Conservation (phyloP, 2,329 filamentous ascomycete species). For the Monosporascus sp. region DNA sequence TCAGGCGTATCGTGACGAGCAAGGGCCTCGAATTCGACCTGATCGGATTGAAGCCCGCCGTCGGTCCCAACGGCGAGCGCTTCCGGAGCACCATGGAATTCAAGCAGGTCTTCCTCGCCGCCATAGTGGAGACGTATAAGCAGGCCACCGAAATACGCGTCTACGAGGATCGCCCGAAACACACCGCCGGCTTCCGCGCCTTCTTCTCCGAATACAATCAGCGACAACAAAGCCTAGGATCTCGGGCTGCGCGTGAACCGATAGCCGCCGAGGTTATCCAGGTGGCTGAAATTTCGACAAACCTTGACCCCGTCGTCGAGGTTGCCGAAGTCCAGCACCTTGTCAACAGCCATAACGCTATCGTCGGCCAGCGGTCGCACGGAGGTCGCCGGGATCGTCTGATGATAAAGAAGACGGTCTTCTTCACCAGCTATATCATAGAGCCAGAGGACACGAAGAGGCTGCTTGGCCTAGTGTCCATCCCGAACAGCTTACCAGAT, state of each 20-base stretch:
- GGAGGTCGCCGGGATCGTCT: conserved; percentile 41
- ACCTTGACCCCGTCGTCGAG: conserved; percentile 27
- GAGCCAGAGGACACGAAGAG: conserved; percentile 64
- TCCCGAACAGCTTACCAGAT: conserved; percentile 56
- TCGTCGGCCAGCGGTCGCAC: conserved; percentile 37
- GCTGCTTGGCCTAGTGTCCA: conserved; percentile 63
- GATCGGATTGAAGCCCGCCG: conserved; percentile 78
- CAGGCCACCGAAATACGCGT: conserved; percentile 76
- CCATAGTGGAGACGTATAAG: conserved; percentile 80
- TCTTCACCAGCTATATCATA: conserved; percentile 91
- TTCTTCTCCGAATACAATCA: conserved; percentile 78
- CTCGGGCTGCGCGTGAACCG: conserved; percentile 52
- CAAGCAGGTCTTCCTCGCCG: conserved; percentile 79
- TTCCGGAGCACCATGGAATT: conserved; percentile 85
- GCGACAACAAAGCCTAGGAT: conserved; percentile 40
- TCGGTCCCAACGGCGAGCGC: conserved; percentile 71
- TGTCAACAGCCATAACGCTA: conserved; percentile 78
- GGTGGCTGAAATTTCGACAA: conserved; percentile 70
- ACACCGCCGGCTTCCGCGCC: conserved; percentile 76
- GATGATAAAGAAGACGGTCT: conserved; percentile 78
- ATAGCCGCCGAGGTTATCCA: conserved; percentile 79
- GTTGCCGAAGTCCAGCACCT: conserved; percentile 64
- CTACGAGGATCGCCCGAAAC: conserved; percentile 62
- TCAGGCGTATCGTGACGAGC: conserved; percentile 74
- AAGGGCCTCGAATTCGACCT: conserved; percentile 84